These are phyloP conservation scores for Sugiyamaella japonica DNA, from an alignment of 1,139 yeast genomes.

Conservation along the genomic window DNA sequence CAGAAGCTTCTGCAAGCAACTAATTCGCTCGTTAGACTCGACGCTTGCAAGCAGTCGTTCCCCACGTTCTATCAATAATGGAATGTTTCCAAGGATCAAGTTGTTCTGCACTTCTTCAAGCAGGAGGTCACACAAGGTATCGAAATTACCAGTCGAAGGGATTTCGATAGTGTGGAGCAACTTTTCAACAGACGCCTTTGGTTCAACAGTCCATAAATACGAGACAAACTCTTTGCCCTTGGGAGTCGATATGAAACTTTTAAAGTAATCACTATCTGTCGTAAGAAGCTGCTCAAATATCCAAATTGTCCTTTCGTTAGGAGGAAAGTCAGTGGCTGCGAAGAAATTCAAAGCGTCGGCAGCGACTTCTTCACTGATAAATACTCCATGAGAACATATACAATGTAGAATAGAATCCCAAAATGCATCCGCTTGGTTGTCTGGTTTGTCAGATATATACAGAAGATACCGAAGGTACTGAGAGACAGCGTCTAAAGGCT, in stretches of 20 bases:
- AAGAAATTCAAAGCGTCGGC: constrained; percentile 25
- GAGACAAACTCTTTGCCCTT: constrained; percentile 27
- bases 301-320: background rate
- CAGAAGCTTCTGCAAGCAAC: constrained; percentile 29
- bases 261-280: constrained; percentile 18
- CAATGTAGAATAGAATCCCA: constrained; percentile 20
- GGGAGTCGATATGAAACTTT: constrained; percentile 24
- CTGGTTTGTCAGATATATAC: background rate
- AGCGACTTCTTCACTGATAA: constrained; percentile 26
- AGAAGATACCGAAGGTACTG: constrained; percentile 15
- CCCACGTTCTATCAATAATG: constrained; percentile 25
- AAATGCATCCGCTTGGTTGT: constrained; percentile 26
- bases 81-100: constrained; percentile 20
- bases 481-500: constrained; percentile 21
- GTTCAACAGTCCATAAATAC: constrained; percentile 25
- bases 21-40: constrained; percentile 18
- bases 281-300: constrained; percentile 6
- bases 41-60: constrained; percentile 20
- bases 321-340: constrained; percentile 1
- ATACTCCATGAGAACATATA: constrained; percentile 28
- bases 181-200: constrained; percentile 23
- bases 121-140: constrained; percentile 24
- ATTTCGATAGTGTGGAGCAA: constrained; percentile 24
- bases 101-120: constrained; percentile 14
- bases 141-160: constrained; percentile 21